Percentiles rank a stretch among this genome's conserved stretches.
Conservation (phyloP, 2,329 filamentous ascomycete genomes). For the Bipolaris bicolor region DNA sequence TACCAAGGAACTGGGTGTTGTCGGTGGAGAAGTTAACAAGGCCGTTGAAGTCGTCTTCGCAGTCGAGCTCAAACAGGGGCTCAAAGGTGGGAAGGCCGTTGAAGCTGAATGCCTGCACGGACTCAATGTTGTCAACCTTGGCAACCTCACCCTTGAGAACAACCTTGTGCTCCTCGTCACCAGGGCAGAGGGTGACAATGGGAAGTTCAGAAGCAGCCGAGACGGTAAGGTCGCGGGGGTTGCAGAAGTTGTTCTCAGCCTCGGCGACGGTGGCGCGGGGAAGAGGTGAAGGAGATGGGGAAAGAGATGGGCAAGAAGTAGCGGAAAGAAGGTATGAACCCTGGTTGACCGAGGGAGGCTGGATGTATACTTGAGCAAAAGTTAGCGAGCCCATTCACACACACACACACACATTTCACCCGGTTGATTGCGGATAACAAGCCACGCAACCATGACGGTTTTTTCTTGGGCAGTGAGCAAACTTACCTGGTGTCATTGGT, state of each 20-base stretch:
- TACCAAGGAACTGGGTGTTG: slow-evolving; percentile 65
- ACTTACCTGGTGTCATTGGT: slow-evolving; percentile 87
- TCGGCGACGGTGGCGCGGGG: slow-evolving; percentile 72
- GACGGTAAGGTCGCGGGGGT: slow-evolving; percentile 87
- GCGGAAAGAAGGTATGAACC: slow-evolving; percentile 74
- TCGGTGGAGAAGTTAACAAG: slow-evolving; percentile 72
- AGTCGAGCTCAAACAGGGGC: slow-evolving; percentile 87
- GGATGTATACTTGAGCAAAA: slow-evolving; percentile 64
- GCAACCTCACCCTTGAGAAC: slow-evolving; percentile 56
- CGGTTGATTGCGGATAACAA: background rate
- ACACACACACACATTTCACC: background rate
- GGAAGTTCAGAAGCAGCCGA: slow-evolving; percentile 67
- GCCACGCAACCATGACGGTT: background rate
- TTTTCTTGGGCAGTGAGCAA: background rate
- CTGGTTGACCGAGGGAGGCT: slow-evolving; percentile 69
- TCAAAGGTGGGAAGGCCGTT: slow-evolving; percentile 75
- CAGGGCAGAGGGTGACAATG: slow-evolving; percentile 64
- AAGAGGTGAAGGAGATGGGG: slow-evolving; percentile 82
- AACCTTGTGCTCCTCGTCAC: slow-evolving; percentile 66
- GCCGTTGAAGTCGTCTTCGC: slow-evolving; percentile 83
- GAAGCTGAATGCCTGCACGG: slow-evolving; percentile 49
- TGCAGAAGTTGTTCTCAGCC: slow-evolving; percentile 82
- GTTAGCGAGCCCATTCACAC: slow-evolving; percentile 30
- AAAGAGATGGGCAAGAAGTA: slow-evolving; percentile 79
- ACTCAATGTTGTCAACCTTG: slow-evolving; percentile 48